A percentile compares a stretch with the other conserved stretches of the same genome.
Conservation (phyloP, 257 asterid genomes). For the Orobanche coerulescens region DNA sequence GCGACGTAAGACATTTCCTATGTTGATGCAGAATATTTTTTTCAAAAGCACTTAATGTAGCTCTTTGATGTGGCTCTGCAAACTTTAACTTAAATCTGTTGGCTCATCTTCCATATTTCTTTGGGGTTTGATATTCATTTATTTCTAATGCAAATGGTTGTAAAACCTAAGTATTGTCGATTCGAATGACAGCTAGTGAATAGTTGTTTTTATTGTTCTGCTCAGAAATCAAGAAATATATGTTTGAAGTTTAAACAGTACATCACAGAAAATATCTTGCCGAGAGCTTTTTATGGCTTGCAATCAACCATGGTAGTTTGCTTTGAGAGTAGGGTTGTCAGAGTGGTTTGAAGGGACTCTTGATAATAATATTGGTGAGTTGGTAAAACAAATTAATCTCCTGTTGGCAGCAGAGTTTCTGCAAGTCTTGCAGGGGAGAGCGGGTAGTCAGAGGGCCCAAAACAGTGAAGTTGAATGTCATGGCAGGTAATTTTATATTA, state of each 20-base stretch:
- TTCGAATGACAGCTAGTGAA: constrained; percentile 8
- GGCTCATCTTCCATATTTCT: neutral
- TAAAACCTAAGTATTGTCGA: neutral
- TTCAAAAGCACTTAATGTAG: too few species aligned
- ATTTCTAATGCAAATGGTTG: neutral
- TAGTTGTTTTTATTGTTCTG: neutral
- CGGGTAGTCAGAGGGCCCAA: constrained; percentile 63
- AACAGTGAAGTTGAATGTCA: constrained; percentile 60
- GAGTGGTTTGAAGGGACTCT: neutral
- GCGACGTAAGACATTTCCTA: too few species aligned
- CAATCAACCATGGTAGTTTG: neutral
- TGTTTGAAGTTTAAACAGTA: neutral
- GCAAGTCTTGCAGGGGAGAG: constrained; percentile 85
- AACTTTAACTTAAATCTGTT: neutral
- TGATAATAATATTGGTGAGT: constrained; percentile 1
- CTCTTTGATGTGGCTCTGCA: too few species aligned
- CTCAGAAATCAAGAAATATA: neutral
- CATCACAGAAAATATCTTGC: constrained; percentile 3
- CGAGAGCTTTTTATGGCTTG: constrained; percentile 14
- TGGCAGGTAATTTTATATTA: constrained; percentile 54
- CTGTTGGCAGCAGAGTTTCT: constrained; percentile 47
- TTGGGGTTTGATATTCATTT: constrained; percentile 9
- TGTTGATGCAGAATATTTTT: too few species aligned
- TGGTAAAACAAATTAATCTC: neutral
- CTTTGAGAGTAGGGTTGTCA: constrained; percentile 7